Conservation (phyloP, 2,329 filamentous ascomycete genomes). For the Epichloe uncinata region DNA sequence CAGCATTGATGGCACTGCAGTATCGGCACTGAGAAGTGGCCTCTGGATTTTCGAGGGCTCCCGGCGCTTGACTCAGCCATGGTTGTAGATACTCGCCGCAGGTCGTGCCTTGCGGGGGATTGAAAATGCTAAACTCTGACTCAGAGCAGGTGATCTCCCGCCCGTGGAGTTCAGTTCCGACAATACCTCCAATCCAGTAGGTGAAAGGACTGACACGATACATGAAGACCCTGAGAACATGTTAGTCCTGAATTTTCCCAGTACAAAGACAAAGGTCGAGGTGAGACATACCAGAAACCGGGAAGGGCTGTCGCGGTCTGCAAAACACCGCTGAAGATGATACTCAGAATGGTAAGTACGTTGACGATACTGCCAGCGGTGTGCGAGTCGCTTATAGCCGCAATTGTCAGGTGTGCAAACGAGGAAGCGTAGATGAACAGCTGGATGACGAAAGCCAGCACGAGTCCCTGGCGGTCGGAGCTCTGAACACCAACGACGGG, state of each 20-base stretch:
- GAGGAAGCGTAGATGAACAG: slow-evolving; percentile 60
- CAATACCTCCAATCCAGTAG: slow-evolving; percentile 55
- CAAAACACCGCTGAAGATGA: slow-evolving; percentile 53
- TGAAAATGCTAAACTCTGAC: slow-evolving; percentile 49
- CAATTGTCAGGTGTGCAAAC: slow-evolving; percentile 63
- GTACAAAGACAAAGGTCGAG: not conserved
- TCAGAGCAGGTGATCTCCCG: slow-evolving; percentile 37
- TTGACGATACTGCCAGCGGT: slow-evolving; percentile 52
- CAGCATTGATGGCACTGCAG: slow-evolving; percentile 49
- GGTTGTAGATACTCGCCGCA: slow-evolving; percentile 50
- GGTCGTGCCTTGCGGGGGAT: slow-evolving; percentile 49
- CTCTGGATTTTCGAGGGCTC: slow-evolving; percentile 48
- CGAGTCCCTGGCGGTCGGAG: slow-evolving; percentile 46
- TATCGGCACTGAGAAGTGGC: slow-evolving; percentile 48
- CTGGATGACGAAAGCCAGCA: slow-evolving; percentile 50
- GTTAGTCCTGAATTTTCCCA: not conserved
- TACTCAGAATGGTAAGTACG: slow-evolving; percentile 42
- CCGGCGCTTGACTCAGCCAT: slow-evolving; percentile 36
- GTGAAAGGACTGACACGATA: slow-evolving; percentile 53
- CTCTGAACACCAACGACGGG: slow-evolving; percentile 37
- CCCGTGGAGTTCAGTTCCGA: slow-evolving; percentile 49
- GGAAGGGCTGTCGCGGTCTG: slow-evolving; percentile 45
- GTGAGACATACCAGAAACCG: slow-evolving; percentile 40
- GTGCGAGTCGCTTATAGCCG: slow-evolving; percentile 53
- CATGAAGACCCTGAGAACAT: slow-evolving; percentile 49